These are phyloP conservation scores for Saturnispora kantuleensis DNA, from an alignment of 805 yeast species.

Conservation along the genomic window DNA sequence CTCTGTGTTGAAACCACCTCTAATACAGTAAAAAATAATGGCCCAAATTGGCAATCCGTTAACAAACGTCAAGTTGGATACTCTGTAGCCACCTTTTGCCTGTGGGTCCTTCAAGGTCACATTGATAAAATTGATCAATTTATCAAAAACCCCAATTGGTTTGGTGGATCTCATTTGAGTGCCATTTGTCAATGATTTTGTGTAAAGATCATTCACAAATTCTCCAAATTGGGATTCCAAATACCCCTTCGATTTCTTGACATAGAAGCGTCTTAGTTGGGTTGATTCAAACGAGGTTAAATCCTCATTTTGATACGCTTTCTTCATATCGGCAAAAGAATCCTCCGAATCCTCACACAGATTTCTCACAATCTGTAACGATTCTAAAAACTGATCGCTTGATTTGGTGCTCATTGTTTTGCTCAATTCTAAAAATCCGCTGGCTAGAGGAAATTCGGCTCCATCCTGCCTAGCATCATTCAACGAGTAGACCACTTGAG, in stretches of 20 bases:
- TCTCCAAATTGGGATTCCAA: constrained; percentile 72
- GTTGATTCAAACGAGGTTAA: constrained; percentile 25
- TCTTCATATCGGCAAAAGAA: constrained; percentile 24
- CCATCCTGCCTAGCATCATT: constrained; percentile 56
- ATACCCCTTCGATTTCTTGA: constrained; percentile 44
- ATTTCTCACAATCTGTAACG: constrained; percentile 57
- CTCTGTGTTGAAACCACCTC: constrained; percentile 76
- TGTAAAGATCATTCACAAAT: constrained; percentile 56
- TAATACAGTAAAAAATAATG: constrained; percentile 65
- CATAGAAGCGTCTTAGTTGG: constrained; percentile 35
- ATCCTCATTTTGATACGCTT: constrained; percentile 21
- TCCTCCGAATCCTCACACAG: constrained; percentile 31
- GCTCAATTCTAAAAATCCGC: constrained; percentile 51
- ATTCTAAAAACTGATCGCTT: constrained; percentile 62
- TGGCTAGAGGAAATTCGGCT: constrained; percentile 45
- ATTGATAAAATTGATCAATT: constrained; percentile 35
- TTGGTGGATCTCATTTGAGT: constrained; percentile 2
- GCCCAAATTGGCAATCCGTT: constrained; percentile 96
- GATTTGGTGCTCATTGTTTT: constrained; percentile 40
- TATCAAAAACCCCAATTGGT: constrained; percentile 14
- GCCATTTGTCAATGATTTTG: neutral
- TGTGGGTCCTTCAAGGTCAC: constrained; percentile 27
- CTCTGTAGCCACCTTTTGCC: constrained; percentile 32
- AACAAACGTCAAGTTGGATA: constrained; percentile 49
- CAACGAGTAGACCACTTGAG: constrained; percentile 57